A percentile compares a stretch with the other conserved stretches of the same genome.
Conservation (phyloP, 192 early-diverging fungal genomes). For the Backusella sp. region DNA sequence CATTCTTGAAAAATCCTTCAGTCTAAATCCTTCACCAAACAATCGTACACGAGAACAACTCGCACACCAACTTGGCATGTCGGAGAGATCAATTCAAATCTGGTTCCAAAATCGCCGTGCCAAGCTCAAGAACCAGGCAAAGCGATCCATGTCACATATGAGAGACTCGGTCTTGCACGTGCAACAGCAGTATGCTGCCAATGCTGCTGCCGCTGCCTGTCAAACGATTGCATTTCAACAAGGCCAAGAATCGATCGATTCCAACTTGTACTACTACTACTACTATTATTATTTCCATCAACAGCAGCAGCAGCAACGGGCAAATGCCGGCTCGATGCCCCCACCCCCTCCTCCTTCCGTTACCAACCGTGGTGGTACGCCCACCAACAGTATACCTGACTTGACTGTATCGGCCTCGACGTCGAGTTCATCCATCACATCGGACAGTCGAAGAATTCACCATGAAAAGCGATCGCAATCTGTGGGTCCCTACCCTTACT, state of each 20-base stretch:
- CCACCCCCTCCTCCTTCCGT: not conserved
- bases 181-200: conserved; percentile 27
- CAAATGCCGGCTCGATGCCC: not conserved
- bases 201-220: conserved; percentile 31
- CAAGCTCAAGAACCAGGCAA: conserved; percentile 66
- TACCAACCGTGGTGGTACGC: not conserved
- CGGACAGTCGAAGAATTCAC: not conserved
- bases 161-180: conserved; percentile 14
- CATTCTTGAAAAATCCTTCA: conserved; percentile 68
- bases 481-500: conserved; percentile 15
- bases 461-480: conserved; percentile 19
- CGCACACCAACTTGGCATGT: conserved; percentile 67
- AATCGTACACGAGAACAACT: conserved; percentile 62
- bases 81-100: conserved; percentile 74
- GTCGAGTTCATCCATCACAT: conserved; percentile 15
- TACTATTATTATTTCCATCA: conserved; percentile 37
- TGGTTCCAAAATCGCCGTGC: conserved; percentile 86
- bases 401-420: conserved; percentile 8
- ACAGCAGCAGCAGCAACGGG: conserved; percentile 20
- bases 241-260: conserved; percentile 9
- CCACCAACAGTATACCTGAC: not conserved
- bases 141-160: conserved; percentile 13
- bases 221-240: conserved; percentile 19
- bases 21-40: conserved; percentile 65
- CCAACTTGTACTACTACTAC: conserved; percentile 32